Evolutionary conservation across 202 grass and related monocot genomes (phyloP).

Genomic region (Schoenoplectus triqueter): DNA sequence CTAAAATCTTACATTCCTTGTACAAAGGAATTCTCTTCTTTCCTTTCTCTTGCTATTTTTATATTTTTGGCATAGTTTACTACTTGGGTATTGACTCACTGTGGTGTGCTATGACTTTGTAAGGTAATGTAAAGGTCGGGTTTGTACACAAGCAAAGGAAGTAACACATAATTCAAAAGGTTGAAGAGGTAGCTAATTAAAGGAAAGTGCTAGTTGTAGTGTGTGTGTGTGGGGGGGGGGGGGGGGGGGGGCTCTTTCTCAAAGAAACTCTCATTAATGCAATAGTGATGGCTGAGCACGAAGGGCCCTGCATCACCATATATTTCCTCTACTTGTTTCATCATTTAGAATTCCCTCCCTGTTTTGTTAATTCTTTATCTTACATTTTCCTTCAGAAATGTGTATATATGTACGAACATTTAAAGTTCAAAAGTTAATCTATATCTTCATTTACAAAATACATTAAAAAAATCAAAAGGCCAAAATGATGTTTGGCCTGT

Average conservation of each 20-base stretch:
- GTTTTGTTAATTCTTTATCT: neutral
- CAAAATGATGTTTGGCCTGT: neutral
- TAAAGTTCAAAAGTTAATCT: neutral
- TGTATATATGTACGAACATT: neutral
- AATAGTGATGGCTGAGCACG: slow-evolving; percentile 31
- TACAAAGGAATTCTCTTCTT: slow-evolving; percentile 31
- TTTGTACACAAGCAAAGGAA: slow-evolving; percentile 29
- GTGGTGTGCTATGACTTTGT: slow-evolving; percentile 26
- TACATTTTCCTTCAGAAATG: too few species aligned
- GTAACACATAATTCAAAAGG: slow-evolving; percentile 17
- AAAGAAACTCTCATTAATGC: slow-evolving; percentile 37
- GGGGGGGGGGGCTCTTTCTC: slow-evolving; percentile 21
- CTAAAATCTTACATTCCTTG: slow-evolving; percentile 41
- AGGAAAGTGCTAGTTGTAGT: slow-evolving; percentile 39
- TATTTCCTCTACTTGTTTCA: slow-evolving; percentile 38
- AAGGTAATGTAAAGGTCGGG: slow-evolving; percentile 20
- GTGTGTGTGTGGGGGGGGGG: neutral
- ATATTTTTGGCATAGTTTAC: slow-evolving; percentile 36
- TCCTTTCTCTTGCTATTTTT: slow-evolving; percentile 37
- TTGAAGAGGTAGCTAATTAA: slow-evolving; percentile 34
- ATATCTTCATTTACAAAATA: neutral
- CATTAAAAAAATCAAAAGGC: neutral
- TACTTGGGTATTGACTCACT: slow-evolving; percentile 31
- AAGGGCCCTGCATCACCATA: slow-evolving; percentile 15
- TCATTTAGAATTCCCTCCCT: slow-evolving; percentile 23